Evolutionary conservation across 805 yeast species (phyloP), one percentile per base, ranked within the genome.

Genomic region (Candida sonorensis): DNA sequence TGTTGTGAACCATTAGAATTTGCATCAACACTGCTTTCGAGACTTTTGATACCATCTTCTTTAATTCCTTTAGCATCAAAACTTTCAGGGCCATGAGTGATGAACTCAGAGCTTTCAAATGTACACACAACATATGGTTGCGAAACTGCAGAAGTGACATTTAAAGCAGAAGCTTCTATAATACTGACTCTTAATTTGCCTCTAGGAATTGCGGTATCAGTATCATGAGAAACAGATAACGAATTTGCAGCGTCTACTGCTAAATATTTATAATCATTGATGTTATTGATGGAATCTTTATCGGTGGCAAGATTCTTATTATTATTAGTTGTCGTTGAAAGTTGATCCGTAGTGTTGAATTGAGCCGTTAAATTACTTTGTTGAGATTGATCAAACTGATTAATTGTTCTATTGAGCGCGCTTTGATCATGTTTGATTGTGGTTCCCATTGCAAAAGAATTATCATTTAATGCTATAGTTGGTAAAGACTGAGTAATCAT

Each of bases 41-140:
- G n/a, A n/a, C n/a, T n/a, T n/a, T n/a, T n/a, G n/a, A n/a, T n/a
- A n/a, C n/a, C n/a, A n/a, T n/a, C n/a, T n/a, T n/a, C n/a, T n/a
- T n/a, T n/a, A n/a, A n/a, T n/a, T n/a, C n/a, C 38, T 41, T 48
- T 17, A 14, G 34, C 41, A 19, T 46, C 62, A 30, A 51, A 53
- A 17, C 71, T 65, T 31, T 69, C 81, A 1, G 94, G 86, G 4
- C 87, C 88, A 40, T 77, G 77, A 17, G 95, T 78, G 38, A 90
- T 87, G 43, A 79, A 83, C 61, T 92, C 97, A 2, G 94, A 80
- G 40, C 90, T 80, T 55, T 86, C 95, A 63, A 83, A 87, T 9
- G 94, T 81, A 57, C 94, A 84, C 23, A 87, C 95, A 13, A 84
- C 95, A 55, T 87, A 81, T 3, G 95, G 96, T 45, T 74, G 82